Evolutionary conservation across 1,284 basidiomycete species (phyloP), one percentile per base, ranked within the genome.

Genomic region (Marasmius sp.): DNA sequence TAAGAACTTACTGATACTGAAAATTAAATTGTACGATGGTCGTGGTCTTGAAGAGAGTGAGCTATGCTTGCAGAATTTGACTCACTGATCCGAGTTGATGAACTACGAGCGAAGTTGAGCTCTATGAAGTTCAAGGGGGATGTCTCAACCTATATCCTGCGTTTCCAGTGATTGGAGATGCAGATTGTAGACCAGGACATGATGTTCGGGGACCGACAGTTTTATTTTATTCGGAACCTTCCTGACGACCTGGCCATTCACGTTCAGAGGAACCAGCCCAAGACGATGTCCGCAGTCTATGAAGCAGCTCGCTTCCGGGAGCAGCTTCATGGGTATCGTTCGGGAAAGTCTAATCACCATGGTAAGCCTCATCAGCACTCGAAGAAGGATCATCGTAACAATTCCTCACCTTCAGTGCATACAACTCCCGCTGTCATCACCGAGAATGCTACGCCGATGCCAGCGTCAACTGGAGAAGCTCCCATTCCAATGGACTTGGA

Each of bases 401-500:
- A 27, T 14, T 43, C 39, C 18, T 57, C 38, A 6, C 7, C 12
- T 22, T 22, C 20, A 14, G 14, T 16, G 33, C 10, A 20, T 22
- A 39, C 16, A 6, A 39, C 48, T 41, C 10, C 38, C 10, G 27
- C 36, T 2, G 16, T 39, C 3, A 52, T 27, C 34, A 27, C 14
- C 10, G 16, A 34, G 22, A 22, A 27, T 43, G 5, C 33, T 6
- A 1, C 12, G 14, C 41, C 36, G 16, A 20, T 39, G 18, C 37
- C 50, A 16, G 49, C 10, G 22, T 14, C 58, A 9, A 41, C 39
- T 9, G 39, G 16, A 41, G 39, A 41, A n/a, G n/a, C n/a, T n/a
- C n/a, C n/a, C n/a, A n/a, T 12, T 47, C 58, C 58, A 12, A 53
- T 53, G 49, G 58, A 59, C 43, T 22, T 59, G 7, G 58, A 59